Evolutionary conservation across 768 basidiomycete genomes (phyloP).

Genomic region (Lactarius sp.): DNA sequence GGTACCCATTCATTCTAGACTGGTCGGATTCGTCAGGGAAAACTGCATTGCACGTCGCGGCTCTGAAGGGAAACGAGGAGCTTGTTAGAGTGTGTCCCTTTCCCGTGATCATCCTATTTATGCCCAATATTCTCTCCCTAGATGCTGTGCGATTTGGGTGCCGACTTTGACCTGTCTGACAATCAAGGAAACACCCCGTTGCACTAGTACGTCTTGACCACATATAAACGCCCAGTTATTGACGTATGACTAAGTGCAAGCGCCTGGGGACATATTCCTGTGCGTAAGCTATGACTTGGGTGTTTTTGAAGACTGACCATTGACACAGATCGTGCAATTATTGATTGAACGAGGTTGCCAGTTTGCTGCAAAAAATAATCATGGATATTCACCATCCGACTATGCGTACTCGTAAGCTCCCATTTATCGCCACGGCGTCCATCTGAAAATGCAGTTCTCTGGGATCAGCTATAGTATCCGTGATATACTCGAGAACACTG

Average conservation of each 20-base stretch:
- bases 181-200: conserved; percentile 88
- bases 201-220: conserved; percentile 66
- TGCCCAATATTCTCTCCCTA: conserved; percentile 31
- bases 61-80: conserved; percentile 85
- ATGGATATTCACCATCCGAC: conserved; percentile 88
- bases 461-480: conserved; percentile 58
- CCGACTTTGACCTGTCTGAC: conserved; percentile 86
- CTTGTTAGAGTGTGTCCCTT: conserved; percentile 66
- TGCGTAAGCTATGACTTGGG: conserved; percentile 35
- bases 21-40: conserved; percentile 91
- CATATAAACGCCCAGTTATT: background rate
- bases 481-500: conserved; percentile 77
- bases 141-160: conserved; percentile 90
- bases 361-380: conserved; percentile 77
- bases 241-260: conserved; percentile 55
- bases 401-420: conserved; percentile 81
- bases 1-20: conserved; percentile 81
- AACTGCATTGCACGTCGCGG: conserved; percentile 85
- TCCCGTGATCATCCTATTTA: conserved; percentile 19
- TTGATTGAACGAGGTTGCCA: conserved; percentile 88
- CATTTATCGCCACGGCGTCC: background rate
- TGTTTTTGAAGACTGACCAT: conserved; percentile 27
- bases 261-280: conserved; percentile 80
- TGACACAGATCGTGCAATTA: conserved; percentile 65
- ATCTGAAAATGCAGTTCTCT: conserved; percentile 25